A percentile compares a stretch with the other conserved stretches of the same genome.
phyloP scores from a whole-genome alignment of 148 eudicot genomes.

The Nepenthes gracilis region DNA sequence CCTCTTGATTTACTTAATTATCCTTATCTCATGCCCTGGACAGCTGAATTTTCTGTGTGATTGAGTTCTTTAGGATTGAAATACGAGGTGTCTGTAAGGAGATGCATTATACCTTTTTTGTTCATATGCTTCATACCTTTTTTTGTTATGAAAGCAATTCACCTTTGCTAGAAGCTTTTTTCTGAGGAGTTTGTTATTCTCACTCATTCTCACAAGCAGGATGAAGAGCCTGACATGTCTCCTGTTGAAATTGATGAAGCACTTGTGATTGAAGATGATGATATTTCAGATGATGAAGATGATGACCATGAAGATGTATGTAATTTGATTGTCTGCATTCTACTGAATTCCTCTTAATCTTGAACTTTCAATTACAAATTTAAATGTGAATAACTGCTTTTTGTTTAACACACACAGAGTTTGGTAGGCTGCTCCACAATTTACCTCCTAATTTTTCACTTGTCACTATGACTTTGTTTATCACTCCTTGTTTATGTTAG shows the following conservation, averaged over 20 bases:
- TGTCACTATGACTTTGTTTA: no score
- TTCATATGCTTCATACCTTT: no score
- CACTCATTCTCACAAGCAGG: slow-evolving; percentile 34
- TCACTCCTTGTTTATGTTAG: no score
- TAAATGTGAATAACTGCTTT: neutral
- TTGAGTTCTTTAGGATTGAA: neutral
- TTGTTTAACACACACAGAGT: neutral
- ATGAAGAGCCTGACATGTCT: slow-evolving; percentile 83
- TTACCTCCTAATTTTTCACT: no score
- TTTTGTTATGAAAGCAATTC: no score
- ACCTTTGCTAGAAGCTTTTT: neutral
- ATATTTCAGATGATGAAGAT: slow-evolving; percentile 83
- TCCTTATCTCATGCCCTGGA: neutral
- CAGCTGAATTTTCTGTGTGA: neutral
- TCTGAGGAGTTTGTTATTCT: neutral
- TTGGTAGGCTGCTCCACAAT: no score
- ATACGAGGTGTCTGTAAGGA: neutral
- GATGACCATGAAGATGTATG: slow-evolving; percentile 93
- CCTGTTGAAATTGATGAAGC: slow-evolving; percentile 89
- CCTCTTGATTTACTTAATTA: no score
- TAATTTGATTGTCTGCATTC: neutral
- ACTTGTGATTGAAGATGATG: slow-evolving; percentile 89
- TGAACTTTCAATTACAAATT: neutral
- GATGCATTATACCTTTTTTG: neutral
- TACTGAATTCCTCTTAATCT: neutral